phyloP scores from a whole-genome alignment of 768 basidiomycete species.

The Symmetrospora coprosmae region DNA sequence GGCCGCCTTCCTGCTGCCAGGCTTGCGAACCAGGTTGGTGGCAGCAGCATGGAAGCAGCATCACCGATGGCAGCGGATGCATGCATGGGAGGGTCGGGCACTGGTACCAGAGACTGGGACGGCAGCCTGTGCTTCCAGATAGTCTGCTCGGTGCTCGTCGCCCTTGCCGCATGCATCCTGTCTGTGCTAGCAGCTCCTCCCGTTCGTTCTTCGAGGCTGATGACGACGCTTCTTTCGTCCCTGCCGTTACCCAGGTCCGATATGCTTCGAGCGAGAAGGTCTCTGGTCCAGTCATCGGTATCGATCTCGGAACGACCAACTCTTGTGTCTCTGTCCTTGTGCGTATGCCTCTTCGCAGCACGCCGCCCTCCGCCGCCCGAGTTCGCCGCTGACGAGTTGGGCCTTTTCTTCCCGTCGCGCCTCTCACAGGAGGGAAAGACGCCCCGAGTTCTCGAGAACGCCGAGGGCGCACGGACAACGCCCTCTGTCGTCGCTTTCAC shows the following conservation, averaged over 20 bases:
- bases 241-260: constrained; percentile 1
- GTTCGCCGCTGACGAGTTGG: constrained; percentile 37
- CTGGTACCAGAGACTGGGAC: too few relatives aligned
- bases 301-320: constrained; percentile 59
- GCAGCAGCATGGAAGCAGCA: too few relatives aligned
- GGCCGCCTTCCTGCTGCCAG: constrained; percentile 1
- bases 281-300: constrained; percentile 78
- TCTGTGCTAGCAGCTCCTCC: too few relatives aligned
- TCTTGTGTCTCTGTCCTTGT: constrained; percentile 36
- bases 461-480: constrained; percentile 89
- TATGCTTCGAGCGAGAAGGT: constrained; percentile 48
- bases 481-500: constrained; percentile 98
- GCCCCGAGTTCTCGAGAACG: constrained; percentile 88
- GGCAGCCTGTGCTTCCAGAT: too few relatives aligned
- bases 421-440: constrained; percentile 95
- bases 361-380: background rate
- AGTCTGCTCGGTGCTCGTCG: too few relatives aligned
- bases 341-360: background rate
- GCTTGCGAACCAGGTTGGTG: constrained; percentile 9
- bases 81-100: too few relatives aligned
- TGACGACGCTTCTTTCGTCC: constrained; percentile 1
- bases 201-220: background rate
- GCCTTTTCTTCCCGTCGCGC: constrained; percentile 79
- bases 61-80: background rate
- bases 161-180: too few relatives aligned